Conservation (phyloP, 495 filamentous ascomycete species). For the Penicillium tannophilum region DNA sequence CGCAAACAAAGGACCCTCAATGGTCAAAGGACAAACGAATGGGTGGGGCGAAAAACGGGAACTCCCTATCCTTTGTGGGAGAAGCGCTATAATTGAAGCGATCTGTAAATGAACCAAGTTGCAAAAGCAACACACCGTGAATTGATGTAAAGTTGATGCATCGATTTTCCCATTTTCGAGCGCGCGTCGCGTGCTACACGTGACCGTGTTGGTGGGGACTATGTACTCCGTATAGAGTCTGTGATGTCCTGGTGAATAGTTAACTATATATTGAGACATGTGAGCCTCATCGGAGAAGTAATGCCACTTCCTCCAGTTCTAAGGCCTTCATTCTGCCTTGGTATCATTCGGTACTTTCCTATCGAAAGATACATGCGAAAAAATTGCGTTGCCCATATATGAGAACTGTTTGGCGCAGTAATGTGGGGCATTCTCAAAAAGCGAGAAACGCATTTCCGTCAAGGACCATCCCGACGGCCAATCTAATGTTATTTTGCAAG, state of each 20-base stretch:
- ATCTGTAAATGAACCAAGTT: neutral
- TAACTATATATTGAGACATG: neutral
- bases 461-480: neutral
- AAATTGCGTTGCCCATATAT: neutral
- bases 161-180: constrained; percentile 2
- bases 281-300: too few relatives aligned
- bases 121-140: neutral
- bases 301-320: too few relatives aligned
- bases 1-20: constrained; percentile 8
- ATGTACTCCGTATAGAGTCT: neutral
- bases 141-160: neutral
- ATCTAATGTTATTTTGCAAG: neutral
- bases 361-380: neutral
- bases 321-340: too few relatives aligned
- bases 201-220: constrained; percentile 10
- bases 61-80: neutral
- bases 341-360: neutral
- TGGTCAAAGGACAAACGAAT: constrained; percentile 11
- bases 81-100: neutral
- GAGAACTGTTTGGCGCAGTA: neutral
- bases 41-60: neutral
- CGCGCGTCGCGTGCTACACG: constrained; percentile 11
- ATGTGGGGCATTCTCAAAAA: neutral
- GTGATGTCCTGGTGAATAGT: neutral
- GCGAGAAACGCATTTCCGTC: neutral